phyloP scores from a whole-genome alignment of 345 rosid species.

The Eucalyptus grandis region DNA sequence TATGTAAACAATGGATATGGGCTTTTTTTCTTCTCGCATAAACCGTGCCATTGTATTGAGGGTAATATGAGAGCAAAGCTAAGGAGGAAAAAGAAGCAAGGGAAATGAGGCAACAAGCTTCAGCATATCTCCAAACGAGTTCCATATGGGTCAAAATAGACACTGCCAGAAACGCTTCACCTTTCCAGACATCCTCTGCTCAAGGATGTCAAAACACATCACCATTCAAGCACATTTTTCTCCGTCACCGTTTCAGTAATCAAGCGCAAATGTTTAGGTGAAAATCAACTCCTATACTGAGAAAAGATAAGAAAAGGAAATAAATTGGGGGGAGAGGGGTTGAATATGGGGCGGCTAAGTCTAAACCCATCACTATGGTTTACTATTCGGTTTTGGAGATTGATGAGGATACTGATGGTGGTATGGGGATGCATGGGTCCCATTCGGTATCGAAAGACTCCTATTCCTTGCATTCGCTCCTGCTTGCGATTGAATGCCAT shows the following conservation, averaged over 20 bases:
- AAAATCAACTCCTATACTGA: background rate
- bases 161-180: background rate
- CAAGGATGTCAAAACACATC: background rate
- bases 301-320: background rate
- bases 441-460: conserved; percentile 53
- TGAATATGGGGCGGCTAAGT: background rate
- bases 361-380: conserved; percentile 14
- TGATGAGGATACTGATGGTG: conserved; percentile 38
- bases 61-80: background rate
- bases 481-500: background rate
- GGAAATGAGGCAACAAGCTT: background rate
- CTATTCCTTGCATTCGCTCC: conserved; percentile 4
- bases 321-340: background rate
- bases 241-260: background rate
- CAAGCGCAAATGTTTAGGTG: background rate
- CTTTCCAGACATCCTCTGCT: background rate
- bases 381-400: conserved; percentile 66
- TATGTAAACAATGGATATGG: background rate
- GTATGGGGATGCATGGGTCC: conserved; percentile 65
- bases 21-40: background rate
- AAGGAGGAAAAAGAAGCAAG: background rate
- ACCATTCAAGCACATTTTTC: background rate
- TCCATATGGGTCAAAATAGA: background rate
- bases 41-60: background rate
- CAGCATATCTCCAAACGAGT: background rate